Percentiles rank a stretch among this genome's conserved stretches.
phyloP scores from a whole-genome alignment of 2,329 filamentous ascomycete species.

The Blastomyces parvus region DNA sequence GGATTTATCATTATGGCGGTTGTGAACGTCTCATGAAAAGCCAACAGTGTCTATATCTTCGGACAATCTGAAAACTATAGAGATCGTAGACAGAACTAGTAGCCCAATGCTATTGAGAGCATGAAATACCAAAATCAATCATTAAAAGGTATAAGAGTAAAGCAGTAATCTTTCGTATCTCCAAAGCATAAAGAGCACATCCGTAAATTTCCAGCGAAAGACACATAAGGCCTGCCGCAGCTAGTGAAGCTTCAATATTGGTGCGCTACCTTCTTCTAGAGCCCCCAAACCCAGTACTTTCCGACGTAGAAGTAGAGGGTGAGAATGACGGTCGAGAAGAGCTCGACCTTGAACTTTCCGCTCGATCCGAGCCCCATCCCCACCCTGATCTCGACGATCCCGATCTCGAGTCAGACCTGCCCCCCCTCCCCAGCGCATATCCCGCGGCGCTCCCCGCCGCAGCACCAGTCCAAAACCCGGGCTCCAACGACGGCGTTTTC shows the following conservation, averaged over 20 bases:
- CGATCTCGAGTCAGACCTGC: conserved; percentile 7
- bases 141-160: neutral
- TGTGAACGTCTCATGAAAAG: neutral
- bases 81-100: neutral
- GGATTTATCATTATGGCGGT: no score
- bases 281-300: conserved; percentile 6
- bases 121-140: neutral
- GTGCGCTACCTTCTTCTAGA: neutral
- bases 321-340: conserved; percentile 5
- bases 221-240: neutral
- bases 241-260: neutral
- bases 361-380: conserved; percentile 6
- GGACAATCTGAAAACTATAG: no score
- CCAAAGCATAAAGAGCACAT: neutral
- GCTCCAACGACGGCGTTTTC: conserved; percentile 29
- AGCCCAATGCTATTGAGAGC: no score
- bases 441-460: conserved; percentile 35
- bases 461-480: conserved; percentile 41
- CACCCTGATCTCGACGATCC: conserved; percentile 1
- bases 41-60: no score
- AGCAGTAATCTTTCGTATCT: neutral
- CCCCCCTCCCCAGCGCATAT: conserved; percentile 32
- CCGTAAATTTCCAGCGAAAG: neutral
- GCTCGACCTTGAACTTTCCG: neutral
- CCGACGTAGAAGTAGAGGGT: neutral